These are phyloP conservation scores for Pseudomonodictys pantanalensis DNA, from an alignment of 495 filamentous ascomycete genomes.

Conservation along the genomic window DNA sequence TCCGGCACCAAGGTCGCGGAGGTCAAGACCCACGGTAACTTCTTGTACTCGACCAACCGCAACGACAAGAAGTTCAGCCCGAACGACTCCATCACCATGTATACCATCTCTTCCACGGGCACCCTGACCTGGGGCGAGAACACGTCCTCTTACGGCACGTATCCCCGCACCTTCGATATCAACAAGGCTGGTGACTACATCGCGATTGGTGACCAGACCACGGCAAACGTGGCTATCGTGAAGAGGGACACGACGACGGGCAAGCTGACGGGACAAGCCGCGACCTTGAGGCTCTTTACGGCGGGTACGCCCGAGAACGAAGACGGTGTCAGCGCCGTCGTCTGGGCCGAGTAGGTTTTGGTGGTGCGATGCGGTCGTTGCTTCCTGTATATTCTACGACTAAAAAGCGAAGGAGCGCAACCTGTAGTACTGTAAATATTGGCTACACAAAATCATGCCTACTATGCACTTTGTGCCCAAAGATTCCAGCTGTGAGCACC, in stretches of 20 bases:
- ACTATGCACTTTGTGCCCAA: too few species aligned
- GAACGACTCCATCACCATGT: constrained; percentile 15
- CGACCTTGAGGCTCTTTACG: constrained; percentile 29
- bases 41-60: constrained; percentile 22
- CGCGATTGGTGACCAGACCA: constrained; percentile 61
- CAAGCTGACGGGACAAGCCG: constrained; percentile 52
- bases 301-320: constrained; percentile 42
- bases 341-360: constrained; percentile 65
- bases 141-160: constrained; percentile 11
- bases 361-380: too few species aligned
- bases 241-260: constrained; percentile 56
- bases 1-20: constrained; percentile 10
- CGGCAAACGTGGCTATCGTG: constrained; percentile 59
- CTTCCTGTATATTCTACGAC: too few species aligned
- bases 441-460: too few species aligned
- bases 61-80: constrained; percentile 20
- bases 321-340: constrained; percentile 56
- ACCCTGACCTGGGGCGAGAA: constrained; percentile 1
- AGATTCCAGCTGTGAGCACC: too few species aligned
- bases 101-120: constrained; percentile 30
- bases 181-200: constrained; percentile 60
- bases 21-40: constrained; percentile 36
- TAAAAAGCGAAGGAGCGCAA: too few species aligned
- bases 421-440: too few species aligned
- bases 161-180: constrained; percentile 64